Conservation (phyloP, 352 stramenopile species). For the Pythium aristosporum region DNA sequence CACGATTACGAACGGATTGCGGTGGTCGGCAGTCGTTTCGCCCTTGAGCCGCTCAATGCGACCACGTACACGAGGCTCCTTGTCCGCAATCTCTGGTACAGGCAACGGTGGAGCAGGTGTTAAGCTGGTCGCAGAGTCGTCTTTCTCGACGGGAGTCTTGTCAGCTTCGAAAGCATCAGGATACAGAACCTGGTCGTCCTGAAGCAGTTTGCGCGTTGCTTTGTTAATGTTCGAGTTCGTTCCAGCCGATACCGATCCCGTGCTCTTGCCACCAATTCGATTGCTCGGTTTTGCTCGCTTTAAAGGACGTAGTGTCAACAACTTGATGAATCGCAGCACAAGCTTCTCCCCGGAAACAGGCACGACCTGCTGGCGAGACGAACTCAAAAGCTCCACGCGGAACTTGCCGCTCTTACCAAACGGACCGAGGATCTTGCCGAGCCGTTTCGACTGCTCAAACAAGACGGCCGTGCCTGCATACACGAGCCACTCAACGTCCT, state of each 20-base stretch:
- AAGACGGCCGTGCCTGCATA: constrained; percentile 54
- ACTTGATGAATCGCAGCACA: constrained; percentile 64
- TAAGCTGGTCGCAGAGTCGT: no score
- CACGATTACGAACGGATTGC: constrained; percentile 68
- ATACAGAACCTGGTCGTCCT: constrained; percentile 46
- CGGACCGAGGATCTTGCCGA: constrained; percentile 59
- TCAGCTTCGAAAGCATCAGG: constrained; percentile 34
- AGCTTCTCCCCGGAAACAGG: constrained; percentile 43
- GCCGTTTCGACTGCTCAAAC: constrained; percentile 33
- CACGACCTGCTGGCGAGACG: not conserved
- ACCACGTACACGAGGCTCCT: not conserved
- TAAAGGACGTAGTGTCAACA: constrained; percentile 37
- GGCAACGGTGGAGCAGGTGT: not conserved
- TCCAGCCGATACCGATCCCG: not conserved
- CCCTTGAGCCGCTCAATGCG: constrained; percentile 67
- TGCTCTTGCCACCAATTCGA: not conserved
- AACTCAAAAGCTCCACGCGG: constrained; percentile 38
- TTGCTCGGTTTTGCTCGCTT: constrained; percentile 24
- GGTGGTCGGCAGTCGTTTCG: constrained; percentile 54
- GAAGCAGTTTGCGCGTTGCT: constrained; percentile 32
- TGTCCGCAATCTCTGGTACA: not conserved
- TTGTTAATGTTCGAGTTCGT: not conserved
- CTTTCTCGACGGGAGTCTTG: not conserved
- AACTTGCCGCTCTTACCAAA: constrained; percentile 88
- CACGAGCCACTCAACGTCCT: constrained; percentile 67